These are phyloP conservation scores for Abrus precatorius DNA, from an alignment of 306 rosid species.

Conservation along the genomic window DNA sequence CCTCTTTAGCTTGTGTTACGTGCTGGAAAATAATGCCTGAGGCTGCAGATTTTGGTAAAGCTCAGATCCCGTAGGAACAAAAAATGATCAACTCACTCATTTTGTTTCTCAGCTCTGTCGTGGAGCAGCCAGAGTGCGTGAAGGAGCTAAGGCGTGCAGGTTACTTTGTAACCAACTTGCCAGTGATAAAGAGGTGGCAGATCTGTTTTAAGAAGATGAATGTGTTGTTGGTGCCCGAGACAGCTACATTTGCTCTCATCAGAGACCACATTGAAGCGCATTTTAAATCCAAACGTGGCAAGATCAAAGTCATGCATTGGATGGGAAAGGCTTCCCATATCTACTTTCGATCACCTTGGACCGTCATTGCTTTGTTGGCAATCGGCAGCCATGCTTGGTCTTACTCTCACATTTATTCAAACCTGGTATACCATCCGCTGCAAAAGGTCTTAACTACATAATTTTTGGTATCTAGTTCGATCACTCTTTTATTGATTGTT, in stretches of 20 bases:
- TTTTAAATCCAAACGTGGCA: background rate
- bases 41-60: no score
- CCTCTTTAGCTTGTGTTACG: no score
- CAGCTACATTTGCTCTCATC: background rate
- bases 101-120: conserved; percentile 1
- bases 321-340: background rate
- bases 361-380: conserved; percentile 1
- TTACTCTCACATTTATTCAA: background rate
- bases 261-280: background rate
- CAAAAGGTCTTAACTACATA: background rate
- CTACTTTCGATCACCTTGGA: background rate
- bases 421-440: background rate
- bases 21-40: no score
- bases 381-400: background rate
- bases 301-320: background rate
- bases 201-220: background rate
- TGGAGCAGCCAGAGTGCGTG: background rate
- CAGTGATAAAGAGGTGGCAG: background rate
- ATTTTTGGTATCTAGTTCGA: no score
- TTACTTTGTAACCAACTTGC: background rate
- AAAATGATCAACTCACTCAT: no score
- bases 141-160: background rate
- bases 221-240: background rate
- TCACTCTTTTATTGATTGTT: no score
- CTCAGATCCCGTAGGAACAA: no score